phyloP scores from a whole-genome alignment of 768 basidiomycete species.

The Tricholoma matsutake region DNA sequence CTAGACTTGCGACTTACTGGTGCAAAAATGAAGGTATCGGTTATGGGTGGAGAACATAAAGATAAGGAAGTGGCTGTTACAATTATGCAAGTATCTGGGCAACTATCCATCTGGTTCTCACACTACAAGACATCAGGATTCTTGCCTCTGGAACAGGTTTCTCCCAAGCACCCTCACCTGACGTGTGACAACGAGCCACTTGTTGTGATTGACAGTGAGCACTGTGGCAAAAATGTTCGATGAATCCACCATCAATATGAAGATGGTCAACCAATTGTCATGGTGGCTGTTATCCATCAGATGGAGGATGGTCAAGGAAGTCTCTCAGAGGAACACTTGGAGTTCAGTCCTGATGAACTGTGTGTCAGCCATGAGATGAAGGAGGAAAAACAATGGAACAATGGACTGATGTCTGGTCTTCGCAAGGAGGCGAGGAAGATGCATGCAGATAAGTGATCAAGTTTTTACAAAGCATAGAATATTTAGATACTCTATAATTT shows the following conservation, averaged over 20 bases:
- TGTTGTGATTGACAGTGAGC: conserved; percentile 1
- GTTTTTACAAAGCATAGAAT: not conserved
- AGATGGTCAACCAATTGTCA: not conserved
- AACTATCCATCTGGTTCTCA: not conserved
- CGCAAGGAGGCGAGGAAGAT: not conserved
- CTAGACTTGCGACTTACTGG: too few relatives aligned
- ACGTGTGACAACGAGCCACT: not conserved
- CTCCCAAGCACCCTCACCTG: not conserved
- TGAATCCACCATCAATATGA: not conserved
- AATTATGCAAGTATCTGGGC: not conserved
- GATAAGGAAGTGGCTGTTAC: not conserved
- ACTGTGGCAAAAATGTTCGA: not conserved
- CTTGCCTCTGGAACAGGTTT: too few relatives aligned
- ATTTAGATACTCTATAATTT: not conserved
- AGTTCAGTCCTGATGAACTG: conserved; percentile 1
- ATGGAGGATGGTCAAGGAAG: not conserved
- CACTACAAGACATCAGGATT: too few relatives aligned
- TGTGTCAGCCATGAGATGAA: not conserved
- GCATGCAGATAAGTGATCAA: not conserved
- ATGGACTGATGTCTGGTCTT: not conserved
- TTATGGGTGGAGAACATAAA: not conserved
- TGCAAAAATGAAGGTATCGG: not conserved
- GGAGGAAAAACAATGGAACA: not conserved
- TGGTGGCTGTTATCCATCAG: not conserved
- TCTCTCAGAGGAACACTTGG: not conserved